Conservation (phyloP, 345 rosid genomes). For the Heritiera fomes region DNA sequence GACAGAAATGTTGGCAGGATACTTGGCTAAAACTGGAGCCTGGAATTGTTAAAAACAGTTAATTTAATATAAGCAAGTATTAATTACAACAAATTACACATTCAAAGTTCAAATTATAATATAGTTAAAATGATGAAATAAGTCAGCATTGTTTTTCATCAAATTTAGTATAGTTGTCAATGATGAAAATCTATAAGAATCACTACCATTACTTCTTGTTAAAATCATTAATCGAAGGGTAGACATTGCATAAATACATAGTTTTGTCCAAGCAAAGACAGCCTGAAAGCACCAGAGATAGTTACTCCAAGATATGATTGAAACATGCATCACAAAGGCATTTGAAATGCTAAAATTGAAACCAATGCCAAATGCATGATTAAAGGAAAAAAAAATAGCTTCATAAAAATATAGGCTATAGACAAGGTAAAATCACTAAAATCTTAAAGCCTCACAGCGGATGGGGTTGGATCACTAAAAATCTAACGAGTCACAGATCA, state of each 20-base stretch:
- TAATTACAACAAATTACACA: conserved; percentile 20
- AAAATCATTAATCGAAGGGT: not conserved
- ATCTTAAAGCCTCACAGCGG: not conserved
- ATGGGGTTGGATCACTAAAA: not conserved
- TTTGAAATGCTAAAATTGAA: conserved; percentile 1
- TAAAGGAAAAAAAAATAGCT: not conserved
- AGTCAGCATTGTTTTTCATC: not conserved
- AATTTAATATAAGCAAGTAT: not conserved
- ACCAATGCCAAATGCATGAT: not conserved
- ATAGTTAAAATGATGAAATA: not conserved
- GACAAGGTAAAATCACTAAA: not conserved
- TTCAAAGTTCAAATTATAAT: conserved; percentile 4
- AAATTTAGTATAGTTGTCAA: not conserved
- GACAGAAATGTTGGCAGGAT: conserved; percentile 86
- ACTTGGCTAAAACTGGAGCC: conserved; percentile 81
- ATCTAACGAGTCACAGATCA: not conserved
- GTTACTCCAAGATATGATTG: not conserved
- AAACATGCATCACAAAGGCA: not conserved
- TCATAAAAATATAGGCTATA: not conserved
- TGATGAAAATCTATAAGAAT: not conserved
- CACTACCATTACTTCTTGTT: not conserved
- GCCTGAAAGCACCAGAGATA: not conserved
- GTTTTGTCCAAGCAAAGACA: not conserved
- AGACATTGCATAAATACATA: not conserved
- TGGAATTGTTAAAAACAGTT: conserved; percentile 35